Evolutionary conservation across 768 basidiomycete genomes (phyloP).

Genomic region (Multifurca ochricompacta): DNA sequence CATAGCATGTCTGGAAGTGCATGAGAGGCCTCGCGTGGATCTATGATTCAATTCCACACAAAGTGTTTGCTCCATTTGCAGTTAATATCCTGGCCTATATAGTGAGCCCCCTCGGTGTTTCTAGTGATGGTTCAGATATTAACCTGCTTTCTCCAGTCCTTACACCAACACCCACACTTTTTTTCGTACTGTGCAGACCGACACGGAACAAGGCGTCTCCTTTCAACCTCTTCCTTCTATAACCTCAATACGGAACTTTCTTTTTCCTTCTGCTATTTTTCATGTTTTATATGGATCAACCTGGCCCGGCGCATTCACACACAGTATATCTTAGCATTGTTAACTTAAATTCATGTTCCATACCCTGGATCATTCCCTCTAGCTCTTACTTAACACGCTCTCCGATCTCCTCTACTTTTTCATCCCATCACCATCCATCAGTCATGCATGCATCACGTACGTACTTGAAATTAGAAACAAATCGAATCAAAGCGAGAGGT

Average conservation of each 20-base stretch:
- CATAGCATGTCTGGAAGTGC: not conserved
- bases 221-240: not conserved
- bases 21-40: not conserved
- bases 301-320: constrained; percentile 11
- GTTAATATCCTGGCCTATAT: not conserved
- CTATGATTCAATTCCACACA: constrained; percentile 2
- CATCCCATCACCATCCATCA: too few species aligned
- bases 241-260: not conserved
- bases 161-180: too few species aligned
- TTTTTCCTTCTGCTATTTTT: not conserved
- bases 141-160: not conserved
- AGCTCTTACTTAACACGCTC: not conserved
- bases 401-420: too few species aligned
- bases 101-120: not conserved
- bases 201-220: constrained; percentile 1
- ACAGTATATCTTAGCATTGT: constrained; percentile 13
- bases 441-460: not conserved
- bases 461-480: not conserved
- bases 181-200: not conserved
- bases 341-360: constrained; percentile 16
- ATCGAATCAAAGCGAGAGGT: not conserved
- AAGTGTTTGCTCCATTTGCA: not conserved
- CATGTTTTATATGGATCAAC: constrained; percentile 13
- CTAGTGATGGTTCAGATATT: not conserved
- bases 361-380: constrained; percentile 5